Evolutionary conservation across 495 filamentous ascomycete species (phyloP).

Genomic region (Aspergillus coremiiformis): DNA sequence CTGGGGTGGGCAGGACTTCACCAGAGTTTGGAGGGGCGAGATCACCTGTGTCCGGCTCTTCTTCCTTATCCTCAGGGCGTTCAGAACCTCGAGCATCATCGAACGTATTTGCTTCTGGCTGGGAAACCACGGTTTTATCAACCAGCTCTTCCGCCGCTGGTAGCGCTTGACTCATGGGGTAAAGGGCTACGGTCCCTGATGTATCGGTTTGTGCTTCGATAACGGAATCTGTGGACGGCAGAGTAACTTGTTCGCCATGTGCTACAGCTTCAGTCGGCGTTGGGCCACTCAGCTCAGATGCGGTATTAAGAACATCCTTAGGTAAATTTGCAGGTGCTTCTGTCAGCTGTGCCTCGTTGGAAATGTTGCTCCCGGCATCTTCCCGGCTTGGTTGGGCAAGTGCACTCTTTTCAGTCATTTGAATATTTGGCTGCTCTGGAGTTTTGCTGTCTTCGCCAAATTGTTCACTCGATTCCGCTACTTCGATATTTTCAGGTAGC

Average conservation of each 20-base stretch:
- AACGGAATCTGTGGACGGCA: neutral
- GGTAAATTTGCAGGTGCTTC: neutral
- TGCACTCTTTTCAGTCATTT: neutral
- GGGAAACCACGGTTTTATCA: neutral
- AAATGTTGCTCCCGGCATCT: neutral
- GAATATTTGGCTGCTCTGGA: neutral
- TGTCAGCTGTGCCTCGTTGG: neutral
- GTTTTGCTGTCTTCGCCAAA: neutral
- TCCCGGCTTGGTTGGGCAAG: neutral
- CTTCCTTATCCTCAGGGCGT: neutral
- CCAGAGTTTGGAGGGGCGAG: too few species aligned
- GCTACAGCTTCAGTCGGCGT: neutral
- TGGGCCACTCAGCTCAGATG: neutral
- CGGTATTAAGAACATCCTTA: neutral
- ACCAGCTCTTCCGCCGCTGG: neutral
- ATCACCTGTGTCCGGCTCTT: neutral
- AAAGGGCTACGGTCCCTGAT: neutral
- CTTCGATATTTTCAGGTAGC: neutral
- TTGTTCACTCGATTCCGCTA: neutral
- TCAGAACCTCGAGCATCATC: neutral
- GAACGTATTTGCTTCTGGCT: neutral
- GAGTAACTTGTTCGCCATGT: neutral
- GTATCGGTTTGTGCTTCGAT: neutral
- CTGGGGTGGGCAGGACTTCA: neutral
- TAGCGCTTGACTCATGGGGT: neutral